These are phyloP conservation scores for Xylaria hypoxylon DNA, from an alignment of 2,329 filamentous ascomycete genomes.

Conservation along the genomic window DNA sequence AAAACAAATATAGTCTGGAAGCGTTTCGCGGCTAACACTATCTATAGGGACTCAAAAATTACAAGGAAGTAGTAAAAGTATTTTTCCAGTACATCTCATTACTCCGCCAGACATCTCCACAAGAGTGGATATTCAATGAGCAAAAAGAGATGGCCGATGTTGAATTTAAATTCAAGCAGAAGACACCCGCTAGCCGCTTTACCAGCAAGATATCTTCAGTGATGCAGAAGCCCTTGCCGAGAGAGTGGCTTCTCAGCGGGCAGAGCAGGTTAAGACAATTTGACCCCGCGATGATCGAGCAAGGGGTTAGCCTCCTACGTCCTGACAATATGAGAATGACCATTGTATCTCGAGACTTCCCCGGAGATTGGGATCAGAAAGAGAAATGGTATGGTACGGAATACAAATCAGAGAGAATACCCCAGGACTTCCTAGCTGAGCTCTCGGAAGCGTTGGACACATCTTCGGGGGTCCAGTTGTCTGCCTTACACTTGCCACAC, in stretches of 20 bases:
- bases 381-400: constrained; percentile 99
- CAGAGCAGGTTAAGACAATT: constrained; percentile 82
- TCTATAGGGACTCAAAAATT: constrained; percentile 75
- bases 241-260: constrained; percentile 89
- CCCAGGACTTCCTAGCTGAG: constrained; percentile 77
- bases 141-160: constrained; percentile 91
- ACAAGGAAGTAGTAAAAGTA: constrained; percentile 83
- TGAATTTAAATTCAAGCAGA: constrained; percentile 94
- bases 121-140: constrained; percentile 95
- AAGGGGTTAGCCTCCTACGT: constrained; percentile 77
- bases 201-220: constrained; percentile 85
- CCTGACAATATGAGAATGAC: constrained; percentile 92
- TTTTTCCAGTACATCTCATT: constrained; percentile 94
- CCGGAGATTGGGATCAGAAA: constrained; percentile 85
- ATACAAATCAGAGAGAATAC: constrained; percentile 85
- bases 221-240: constrained; percentile 91
- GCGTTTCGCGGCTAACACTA: constrained; percentile 34
- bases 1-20: background rate
- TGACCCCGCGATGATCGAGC: constrained; percentile 78
- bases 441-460: constrained; percentile 73
- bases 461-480: constrained; percentile 68
- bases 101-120: constrained; percentile 80
- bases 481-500: constrained; percentile 85
- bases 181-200: constrained; percentile 88
- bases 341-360: constrained; percentile 84